Percentiles rank a stretch among this genome's conserved stretches.
Evolutionary conservation across 176 grass and related monocot species (phyloP).

Genomic region (Triticum timopheevii): DNA sequence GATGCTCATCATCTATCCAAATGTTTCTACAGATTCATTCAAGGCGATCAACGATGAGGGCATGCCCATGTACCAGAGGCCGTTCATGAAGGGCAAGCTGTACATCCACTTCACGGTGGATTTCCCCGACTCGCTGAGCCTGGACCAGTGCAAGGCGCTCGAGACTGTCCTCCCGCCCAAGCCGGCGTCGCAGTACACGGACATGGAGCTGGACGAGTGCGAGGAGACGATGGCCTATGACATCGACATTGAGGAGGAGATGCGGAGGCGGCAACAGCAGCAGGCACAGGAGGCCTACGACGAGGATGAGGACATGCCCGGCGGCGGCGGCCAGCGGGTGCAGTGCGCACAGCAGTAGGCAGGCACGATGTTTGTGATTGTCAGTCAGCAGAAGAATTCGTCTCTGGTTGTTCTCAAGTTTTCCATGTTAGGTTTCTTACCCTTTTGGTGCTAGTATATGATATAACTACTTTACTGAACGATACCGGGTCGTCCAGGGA

Average conservation of each 20-base stretch:
- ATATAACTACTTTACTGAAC: neutral
- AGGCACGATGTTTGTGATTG: neutral
- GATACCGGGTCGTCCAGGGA: neutral
- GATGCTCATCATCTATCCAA: neutral
- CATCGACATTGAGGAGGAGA: slow-evolving; percentile 77
- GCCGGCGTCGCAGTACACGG: slow-evolving; percentile 46
- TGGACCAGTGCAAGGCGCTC: slow-evolving; percentile 70
- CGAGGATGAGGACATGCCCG: slow-evolving; percentile 69
- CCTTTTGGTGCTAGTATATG: neutral
- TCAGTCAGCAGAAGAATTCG: neutral
- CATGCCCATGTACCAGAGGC: slow-evolving; percentile 84
- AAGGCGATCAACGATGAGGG: slow-evolving; percentile 89
- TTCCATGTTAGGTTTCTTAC: neutral
- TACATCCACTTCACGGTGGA: slow-evolving; percentile 89
- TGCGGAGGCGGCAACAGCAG: slow-evolving; percentile 69
- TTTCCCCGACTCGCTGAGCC: slow-evolving; percentile 63
- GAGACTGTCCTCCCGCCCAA: slow-evolving; percentile 55
- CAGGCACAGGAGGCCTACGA: slow-evolving; percentile 84
- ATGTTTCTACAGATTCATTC: slow-evolving; percentile 50
- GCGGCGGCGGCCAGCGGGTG: slow-evolving; percentile 65
- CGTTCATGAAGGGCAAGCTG: slow-evolving; percentile 89
- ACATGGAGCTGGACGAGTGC: slow-evolving; percentile 92
- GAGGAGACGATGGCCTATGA: slow-evolving; percentile 76
- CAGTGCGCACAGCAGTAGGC: slow-evolving; percentile 86
- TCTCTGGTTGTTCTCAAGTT: neutral